A percentile compares a stretch with the other conserved stretches of the same genome.
Conservation (phyloP, 2,329 filamentous ascomycete species). For the Pseudohalonectria lignicola region DNA sequence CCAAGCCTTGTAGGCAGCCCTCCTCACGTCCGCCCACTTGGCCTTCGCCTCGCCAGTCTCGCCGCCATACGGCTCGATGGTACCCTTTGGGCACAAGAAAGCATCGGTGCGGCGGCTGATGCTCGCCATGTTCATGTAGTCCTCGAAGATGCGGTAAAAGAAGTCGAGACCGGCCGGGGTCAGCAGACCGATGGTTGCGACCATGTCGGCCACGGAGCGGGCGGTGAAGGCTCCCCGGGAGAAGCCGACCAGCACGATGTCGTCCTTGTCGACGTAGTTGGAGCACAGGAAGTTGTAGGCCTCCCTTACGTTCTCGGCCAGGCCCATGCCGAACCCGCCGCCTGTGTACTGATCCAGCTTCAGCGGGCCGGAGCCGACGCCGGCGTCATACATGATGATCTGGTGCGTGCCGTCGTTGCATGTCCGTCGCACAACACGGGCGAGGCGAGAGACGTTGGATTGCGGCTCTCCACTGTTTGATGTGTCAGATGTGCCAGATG, state of each 20-base stretch:
- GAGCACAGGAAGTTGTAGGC: slow-evolving; percentile 25
- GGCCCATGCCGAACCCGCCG: slow-evolving; percentile 19
- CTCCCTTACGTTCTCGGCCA: slow-evolving; percentile 21
- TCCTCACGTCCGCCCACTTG: slow-evolving; percentile 20
- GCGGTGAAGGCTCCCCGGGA: slow-evolving; percentile 28
- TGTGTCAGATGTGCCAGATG: too few relatives aligned
- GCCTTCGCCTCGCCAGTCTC: slow-evolving; percentile 16
- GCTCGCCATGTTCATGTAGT: slow-evolving; percentile 22
- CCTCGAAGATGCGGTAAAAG: slow-evolving; percentile 29
- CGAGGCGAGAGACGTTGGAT: slow-evolving; percentile 18
- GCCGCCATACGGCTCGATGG: slow-evolving; percentile 12
- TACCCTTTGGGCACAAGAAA: slow-evolving; percentile 11
- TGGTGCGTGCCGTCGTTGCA: slow-evolving; percentile 16
- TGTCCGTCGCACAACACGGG: slow-evolving; percentile 13
- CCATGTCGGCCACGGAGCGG: slow-evolving; percentile 24
- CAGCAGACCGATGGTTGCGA: slow-evolving; percentile 26
- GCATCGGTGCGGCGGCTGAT: slow-evolving; percentile 8
- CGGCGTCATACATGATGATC: slow-evolving; percentile 19
- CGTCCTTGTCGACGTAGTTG: slow-evolving; percentile 24
- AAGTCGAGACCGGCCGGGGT: slow-evolving; percentile 27
- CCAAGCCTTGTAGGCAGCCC: slow-evolving; percentile 21
- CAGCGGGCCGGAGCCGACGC: slow-evolving; percentile 17
- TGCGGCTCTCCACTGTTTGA: slow-evolving; percentile 10
- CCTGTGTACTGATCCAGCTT: slow-evolving; percentile 17
- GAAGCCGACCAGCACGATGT: slow-evolving; percentile 25